Evolutionary conservation across 495 filamentous ascomycete species (phyloP).

Genomic region (Daldinia childiae): DNA sequence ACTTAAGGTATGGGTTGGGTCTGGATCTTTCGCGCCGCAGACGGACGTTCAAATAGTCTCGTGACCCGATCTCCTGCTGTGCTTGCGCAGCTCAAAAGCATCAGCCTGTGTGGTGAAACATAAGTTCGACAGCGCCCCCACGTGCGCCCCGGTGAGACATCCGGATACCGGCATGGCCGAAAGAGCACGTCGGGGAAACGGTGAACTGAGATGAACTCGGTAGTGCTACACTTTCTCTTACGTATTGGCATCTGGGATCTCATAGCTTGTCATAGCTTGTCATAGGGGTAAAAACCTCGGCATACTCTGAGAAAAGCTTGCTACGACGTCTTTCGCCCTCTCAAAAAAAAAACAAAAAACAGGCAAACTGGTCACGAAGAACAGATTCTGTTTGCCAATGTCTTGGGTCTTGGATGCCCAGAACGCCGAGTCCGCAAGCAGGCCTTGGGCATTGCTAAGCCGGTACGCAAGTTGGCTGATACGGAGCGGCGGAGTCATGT

Average conservation of each 20-base stretch:
- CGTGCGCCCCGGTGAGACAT: conserved; percentile 36
- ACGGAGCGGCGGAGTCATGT: conserved; percentile 17
- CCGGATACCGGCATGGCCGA: conserved; percentile 35
- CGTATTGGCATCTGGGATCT: conserved; percentile 13
- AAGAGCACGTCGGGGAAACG: conserved; percentile 17
- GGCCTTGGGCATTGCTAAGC: conserved; percentile 19
- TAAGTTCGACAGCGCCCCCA: conserved; percentile 25
- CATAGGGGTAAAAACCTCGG: conserved; percentile 2
- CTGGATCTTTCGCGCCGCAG: conserved; percentile 23
- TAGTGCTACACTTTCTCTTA: conserved; percentile 17
- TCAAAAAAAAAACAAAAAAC: neutral
- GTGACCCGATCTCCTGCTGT: conserved; percentile 31
- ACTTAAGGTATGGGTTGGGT: conserved; percentile 15
- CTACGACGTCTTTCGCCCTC: neutral
- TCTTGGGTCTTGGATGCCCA: conserved; percentile 33
- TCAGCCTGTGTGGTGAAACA: conserved; percentile 27
- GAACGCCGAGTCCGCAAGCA: conserved; percentile 36
- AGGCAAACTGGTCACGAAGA: neutral
- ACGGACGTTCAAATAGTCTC: conserved; percentile 42
- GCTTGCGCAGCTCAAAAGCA: conserved; percentile 7
- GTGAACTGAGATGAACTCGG: conserved; percentile 23
- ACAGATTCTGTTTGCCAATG: conserved; percentile 32
- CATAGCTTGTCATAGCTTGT: conserved; percentile 9
- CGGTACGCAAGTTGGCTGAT: conserved; percentile 11
- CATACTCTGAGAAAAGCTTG: conserved; percentile 27